Base-by-base conservation (phyloP, 345 rosid species). In the Eucalyptus tenuipes region DNA sequence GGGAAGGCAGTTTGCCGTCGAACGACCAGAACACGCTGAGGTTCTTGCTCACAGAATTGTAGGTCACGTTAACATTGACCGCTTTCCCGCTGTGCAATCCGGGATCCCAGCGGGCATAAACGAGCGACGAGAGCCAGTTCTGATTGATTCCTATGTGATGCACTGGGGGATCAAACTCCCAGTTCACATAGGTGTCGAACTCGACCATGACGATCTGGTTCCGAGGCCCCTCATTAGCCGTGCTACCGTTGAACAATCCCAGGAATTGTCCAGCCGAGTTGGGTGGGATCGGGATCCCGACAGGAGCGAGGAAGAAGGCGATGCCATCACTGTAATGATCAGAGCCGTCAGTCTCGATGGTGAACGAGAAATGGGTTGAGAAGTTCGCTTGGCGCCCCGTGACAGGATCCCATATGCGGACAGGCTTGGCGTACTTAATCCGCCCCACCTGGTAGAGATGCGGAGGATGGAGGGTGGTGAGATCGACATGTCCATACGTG, bases 381-480 rank as follows among this genome's bases (percentile, higher is more conserved):
- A 71, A 71, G 45, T 37, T 40, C 13, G 81, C 81, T 71, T 37
- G 81, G 27, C 81, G 45, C 25, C 81, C 2, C 25, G 45, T 71
- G 45, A 3, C 25, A 18, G 14, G 27, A 71, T 71, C 45, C 27
- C 81, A 1, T 37, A 71, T 37, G 81, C 45, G 81, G 25, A 18
- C 25, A 7, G 81, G 81, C 14, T 37, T 71, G 45, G 45, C 25
- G 27, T 71, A 33, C 81, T 71, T 9, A 37, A 71, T 71, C 44
- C 81, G 45, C 11, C 81, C 81, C 4, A 71, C 8, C 8, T 37
- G 27, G 81, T 18, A 71, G 45, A 0, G 0, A 20, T 37, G 81
- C 45, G 27, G 0, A 37, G 45, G 44, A 66, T 31, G 37, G 44
- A 5, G 6, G 4, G 1, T 0, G 45, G 1, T 71, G 45, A 71